Base-by-base conservation (phyloP, 2,329 filamentous ascomycete species). In the Calcarisporium arbuscula region DNA sequence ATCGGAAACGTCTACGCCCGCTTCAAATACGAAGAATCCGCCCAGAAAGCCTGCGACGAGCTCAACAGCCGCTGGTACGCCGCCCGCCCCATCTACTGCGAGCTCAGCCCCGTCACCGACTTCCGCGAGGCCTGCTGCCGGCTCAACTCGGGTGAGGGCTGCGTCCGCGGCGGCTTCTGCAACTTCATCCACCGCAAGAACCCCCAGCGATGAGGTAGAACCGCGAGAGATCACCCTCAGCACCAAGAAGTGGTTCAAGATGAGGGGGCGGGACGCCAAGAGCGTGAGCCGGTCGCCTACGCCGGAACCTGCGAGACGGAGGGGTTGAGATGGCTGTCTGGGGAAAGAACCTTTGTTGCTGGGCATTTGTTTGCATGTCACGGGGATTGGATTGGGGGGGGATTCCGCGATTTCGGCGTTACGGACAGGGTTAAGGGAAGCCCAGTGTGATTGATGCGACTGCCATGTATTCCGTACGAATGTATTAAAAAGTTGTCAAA, bases 111-210 rank as follows among this genome's bases (percentile, higher is more conserved):
- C 49, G 92, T 98, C 37, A 98, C 92, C 45, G 92, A 98, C 66
- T 98, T 98, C 64, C 77, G 92, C 58, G 92, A 98, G 69, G 92
- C 92, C 14, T 98, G 92, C 61, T 98, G 92, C 65, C 77, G 92
- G 35, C 72, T 96, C 18, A 98, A 98, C 56, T 85, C 77, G 25
- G 92, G 92, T 43, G 92, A 96, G 62, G 92, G 92, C 28, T 98
- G 92, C 63, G 88, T 95, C 28, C 76, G 92, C 46, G 92, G 89
- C 43, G 92, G 92, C 20, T 96, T 96, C 70, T 98, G 92, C 74
- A 98, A 98, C 63, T 98, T 98, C 62, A 98, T 98, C 47, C 92
- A 98, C 61, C 78, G 92, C 55, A 98, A 98, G 71, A 92, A 96
- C 58, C 92, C 92, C 5, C n/a, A 78, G 76, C 48, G 70, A 86